Percentiles rank a stretch among this genome's conserved stretches.
These are phyloP conservation scores for Teratosphaeriaceae sp. DNA, from an alignment of 2,329 filamentous ascomycete species.

Conservation along the genomic window DNA sequence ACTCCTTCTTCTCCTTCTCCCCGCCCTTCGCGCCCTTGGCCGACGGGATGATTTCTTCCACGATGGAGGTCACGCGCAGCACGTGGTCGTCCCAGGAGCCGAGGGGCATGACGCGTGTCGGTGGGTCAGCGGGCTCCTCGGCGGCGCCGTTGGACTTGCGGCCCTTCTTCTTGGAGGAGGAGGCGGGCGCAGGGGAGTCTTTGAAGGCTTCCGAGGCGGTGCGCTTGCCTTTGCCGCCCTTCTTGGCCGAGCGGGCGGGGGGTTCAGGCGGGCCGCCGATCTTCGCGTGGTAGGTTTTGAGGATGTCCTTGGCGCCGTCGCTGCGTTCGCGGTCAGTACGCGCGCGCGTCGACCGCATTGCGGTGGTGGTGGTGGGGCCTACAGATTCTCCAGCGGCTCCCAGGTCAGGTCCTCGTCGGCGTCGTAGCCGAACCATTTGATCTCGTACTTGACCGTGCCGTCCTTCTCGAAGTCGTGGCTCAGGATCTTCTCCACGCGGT, in stretches of 20 bases:
- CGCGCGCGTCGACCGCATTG: slow-evolving; percentile 2
- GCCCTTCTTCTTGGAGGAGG: slow-evolving; percentile 18
- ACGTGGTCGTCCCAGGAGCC: slow-evolving; percentile 75
- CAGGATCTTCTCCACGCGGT: slow-evolving; percentile 67
- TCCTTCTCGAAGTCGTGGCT: slow-evolving; percentile 55
- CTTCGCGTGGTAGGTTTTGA: slow-evolving; percentile 56
- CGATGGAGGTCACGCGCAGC: slow-evolving; percentile 62
- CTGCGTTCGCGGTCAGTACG: slow-evolving; percentile 6
- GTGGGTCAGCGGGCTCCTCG: slow-evolving; percentile 27
- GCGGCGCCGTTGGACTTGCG: slow-evolving; percentile 22
- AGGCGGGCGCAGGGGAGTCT: slow-evolving; percentile 21
- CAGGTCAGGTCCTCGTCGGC: slow-evolving; percentile 65
- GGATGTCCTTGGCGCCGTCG: slow-evolving; percentile 43
- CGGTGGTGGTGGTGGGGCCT: no score
- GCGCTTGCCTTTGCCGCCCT: slow-evolving; percentile 15
- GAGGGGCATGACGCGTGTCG: slow-evolving; percentile 57
- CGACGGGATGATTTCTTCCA: slow-evolving; percentile 45
- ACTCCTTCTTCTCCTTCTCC: slow-evolving; percentile 38
- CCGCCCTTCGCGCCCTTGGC: slow-evolving; percentile 3
- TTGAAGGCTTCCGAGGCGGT: slow-evolving; percentile 13
- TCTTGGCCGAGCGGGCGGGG: slow-evolving; percentile 10
- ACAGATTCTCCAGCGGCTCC: slow-evolving; percentile 72
- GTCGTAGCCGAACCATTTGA: slow-evolving; percentile 78
- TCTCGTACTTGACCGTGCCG: slow-evolving; percentile 55
- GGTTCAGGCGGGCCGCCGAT: slow-evolving; percentile 55